phyloP scores from a whole-genome alignment of 192 early-diverging fungal genomes.

The Rhizophagus prolifer region DNA sequence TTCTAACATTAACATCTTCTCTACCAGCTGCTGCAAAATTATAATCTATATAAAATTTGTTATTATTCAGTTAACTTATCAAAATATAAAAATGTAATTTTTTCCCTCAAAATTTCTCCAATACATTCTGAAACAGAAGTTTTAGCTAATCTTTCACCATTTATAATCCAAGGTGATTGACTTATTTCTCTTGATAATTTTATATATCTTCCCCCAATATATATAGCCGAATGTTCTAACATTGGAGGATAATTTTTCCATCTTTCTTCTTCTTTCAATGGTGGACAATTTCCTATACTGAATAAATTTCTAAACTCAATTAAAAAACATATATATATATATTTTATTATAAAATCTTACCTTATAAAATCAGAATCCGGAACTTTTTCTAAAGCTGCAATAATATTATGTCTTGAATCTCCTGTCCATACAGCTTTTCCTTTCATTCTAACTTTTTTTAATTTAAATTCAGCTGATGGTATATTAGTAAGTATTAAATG shows the following conservation, averaged over 20 bases:
- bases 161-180: conserved; percentile 84
- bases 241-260: conserved; percentile 8
- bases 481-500: conserved; percentile 55
- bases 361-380: conserved; percentile 40
- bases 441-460: conserved; percentile 16
- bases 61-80: background rate
- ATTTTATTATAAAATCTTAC: conserved; percentile 34
- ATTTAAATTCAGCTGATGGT: conserved; percentile 8
- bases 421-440: conserved; percentile 44
- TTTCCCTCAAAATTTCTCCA: conserved; percentile 53
- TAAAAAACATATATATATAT: too few species aligned
- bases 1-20: conserved; percentile 94
- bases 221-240: conserved; percentile 42
- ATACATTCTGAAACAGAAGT: conserved; percentile 81
- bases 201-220: conserved; percentile 70
- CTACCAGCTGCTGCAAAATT: conserved; percentile 85
- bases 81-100: too few species aligned
- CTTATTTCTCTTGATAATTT: conserved; percentile 74
- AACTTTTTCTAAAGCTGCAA: conserved; percentile 45
- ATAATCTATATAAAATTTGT: conserved; percentile 44
- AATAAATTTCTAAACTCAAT: background rate
- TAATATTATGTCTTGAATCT: conserved; percentile 45
- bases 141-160: conserved; percentile 66
- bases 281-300: background rate
- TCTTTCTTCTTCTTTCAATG: background rate